Evolutionary conservation across 1,139 yeast genomes (phyloP).

Genomic region (Candida glucosophila): DNA sequence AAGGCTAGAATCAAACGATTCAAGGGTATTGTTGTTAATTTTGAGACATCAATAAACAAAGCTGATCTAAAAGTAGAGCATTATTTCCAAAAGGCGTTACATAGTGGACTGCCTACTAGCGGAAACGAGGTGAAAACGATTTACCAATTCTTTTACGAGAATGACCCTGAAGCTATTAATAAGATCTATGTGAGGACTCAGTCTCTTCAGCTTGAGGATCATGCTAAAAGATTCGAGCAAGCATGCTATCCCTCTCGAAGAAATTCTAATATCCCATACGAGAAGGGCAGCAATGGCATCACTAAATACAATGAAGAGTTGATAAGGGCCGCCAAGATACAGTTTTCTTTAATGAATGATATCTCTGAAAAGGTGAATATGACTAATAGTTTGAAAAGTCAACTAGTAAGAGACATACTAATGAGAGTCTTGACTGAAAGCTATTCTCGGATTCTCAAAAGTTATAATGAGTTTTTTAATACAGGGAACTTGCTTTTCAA

Average conservation of each 20-base stretch:
- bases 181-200: conserved; percentile 39
- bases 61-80: conserved; percentile 35
- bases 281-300: conserved; percentile 57
- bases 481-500: conserved; percentile 13
- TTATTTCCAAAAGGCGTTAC: conserved; percentile 18
- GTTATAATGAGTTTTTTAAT: conserved; percentile 8
- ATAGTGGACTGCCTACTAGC: conserved; percentile 4
- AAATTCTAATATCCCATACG: conserved; percentile 39
- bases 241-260: conserved; percentile 32
- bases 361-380: conserved; percentile 9
- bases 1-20: conserved; percentile 34
- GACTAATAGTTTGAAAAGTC: conserved; percentile 8
- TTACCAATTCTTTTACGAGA: conserved; percentile 33
- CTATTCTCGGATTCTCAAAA: conserved; percentile 10
- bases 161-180: conserved; percentile 21
- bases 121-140: conserved; percentile 20
- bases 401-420: conserved; percentile 14
- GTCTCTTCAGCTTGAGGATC: conserved; percentile 34
- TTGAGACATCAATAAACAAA: conserved; percentile 37
- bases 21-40: conserved; percentile 39
- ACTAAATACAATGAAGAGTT: conserved; percentile 46
- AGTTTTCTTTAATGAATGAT: conserved; percentile 32
- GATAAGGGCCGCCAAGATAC: conserved; percentile 40
- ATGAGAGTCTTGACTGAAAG: conserved; percentile 16
- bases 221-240: conserved; percentile 21